phyloP scores from a whole-genome alignment of 106 monocot genomes.

The Apostasia shenzhenica region DNA sequence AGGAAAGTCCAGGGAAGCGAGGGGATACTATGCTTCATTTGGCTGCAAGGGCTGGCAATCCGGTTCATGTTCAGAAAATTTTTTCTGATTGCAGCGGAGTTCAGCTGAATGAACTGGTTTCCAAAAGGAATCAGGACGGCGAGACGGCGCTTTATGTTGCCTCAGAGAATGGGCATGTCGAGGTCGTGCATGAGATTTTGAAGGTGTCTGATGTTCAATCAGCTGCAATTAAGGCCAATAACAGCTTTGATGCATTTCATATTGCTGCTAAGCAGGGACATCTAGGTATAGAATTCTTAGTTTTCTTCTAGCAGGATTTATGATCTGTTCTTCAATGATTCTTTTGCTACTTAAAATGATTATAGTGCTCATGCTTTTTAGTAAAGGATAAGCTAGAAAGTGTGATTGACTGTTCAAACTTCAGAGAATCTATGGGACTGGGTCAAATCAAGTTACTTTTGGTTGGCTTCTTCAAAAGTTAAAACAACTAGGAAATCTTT shows the following conservation, averaged over 20 bases:
- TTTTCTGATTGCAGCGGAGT: constrained; percentile 21
- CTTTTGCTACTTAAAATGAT: too few relatives aligned
- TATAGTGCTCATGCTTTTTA: too few relatives aligned
- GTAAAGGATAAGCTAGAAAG: too few relatives aligned
- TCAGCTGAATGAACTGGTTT: constrained; percentile 30
- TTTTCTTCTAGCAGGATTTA: neutral
- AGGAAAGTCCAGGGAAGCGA: constrained; percentile 47
- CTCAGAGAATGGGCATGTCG: constrained; percentile 55
- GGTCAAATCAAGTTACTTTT: too few relatives aligned
- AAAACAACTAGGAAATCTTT: too few relatives aligned
- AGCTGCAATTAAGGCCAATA: constrained; percentile 58
- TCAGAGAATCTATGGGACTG: too few relatives aligned
- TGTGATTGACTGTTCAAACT: too few relatives aligned
- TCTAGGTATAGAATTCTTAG: constrained; percentile 26
- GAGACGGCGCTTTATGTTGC: constrained; percentile 74
- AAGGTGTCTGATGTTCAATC: constrained; percentile 46
- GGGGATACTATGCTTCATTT: constrained; percentile 57
- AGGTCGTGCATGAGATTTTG: constrained; percentile 52
- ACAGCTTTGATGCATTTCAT: constrained; percentile 62
- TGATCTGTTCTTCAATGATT: too few relatives aligned
- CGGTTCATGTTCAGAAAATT: constrained; percentile 31
- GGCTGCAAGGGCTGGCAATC: constrained; percentile 45
- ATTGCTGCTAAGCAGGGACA: constrained; percentile 64
- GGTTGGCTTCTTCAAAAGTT: too few relatives aligned
- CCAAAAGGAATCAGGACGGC: constrained; percentile 50